Percentiles rank a stretch among this genome's conserved stretches.
These are phyloP conservation scores for Phytophthora chlamydospora DNA, from an alignment of 352 stramenopile genomes.

Conservation along the genomic window DNA sequence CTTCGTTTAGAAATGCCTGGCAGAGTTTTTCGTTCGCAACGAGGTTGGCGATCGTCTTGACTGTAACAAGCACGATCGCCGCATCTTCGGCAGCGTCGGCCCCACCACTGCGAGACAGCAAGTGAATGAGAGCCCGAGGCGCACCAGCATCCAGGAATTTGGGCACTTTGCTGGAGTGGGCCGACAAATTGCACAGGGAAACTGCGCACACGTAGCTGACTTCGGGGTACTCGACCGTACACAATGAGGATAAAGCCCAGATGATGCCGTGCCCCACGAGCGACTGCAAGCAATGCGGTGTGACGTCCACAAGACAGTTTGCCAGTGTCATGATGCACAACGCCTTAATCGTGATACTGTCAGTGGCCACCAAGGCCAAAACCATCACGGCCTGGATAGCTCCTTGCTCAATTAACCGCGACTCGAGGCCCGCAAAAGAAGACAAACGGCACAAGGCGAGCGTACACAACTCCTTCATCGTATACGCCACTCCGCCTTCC, in stretches of 20 bases:
- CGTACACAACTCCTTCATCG: conserved; percentile 75
- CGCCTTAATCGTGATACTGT: conserved; percentile 66
- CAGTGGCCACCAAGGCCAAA: conserved; percentile 73
- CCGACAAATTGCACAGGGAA: conserved; percentile 81
- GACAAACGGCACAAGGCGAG: conserved; percentile 73
- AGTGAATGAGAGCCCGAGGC: conserved; percentile 61
- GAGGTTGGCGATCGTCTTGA: conserved; percentile 82
- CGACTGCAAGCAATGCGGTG: conserved; percentile 62
- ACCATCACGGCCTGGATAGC: conserved; percentile 75
- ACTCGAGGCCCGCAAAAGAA: conserved; percentile 65
- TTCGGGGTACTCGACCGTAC: conserved; percentile 58
- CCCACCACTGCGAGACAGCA: conserved; percentile 53
- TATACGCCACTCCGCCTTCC: conserved; percentile 15
- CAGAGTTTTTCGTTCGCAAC: conserved; percentile 83
- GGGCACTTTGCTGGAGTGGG: conserved; percentile 56
- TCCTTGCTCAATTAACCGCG: conserved; percentile 72
- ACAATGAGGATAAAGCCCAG: conserved; percentile 76
- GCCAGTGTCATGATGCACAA: conserved; percentile 76
- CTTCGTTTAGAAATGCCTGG: conserved; percentile 71
- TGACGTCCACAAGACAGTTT: conserved; percentile 71
- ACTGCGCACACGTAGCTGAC: conserved; percentile 65
- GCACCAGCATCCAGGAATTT: conserved; percentile 76
- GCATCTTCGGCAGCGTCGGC: conserved; percentile 35
- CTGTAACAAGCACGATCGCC: conserved; percentile 52
- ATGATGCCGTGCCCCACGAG: conserved; percentile 80